Evolutionary conservation across 768 basidiomycete genomes (phyloP), one percentile per base, ranked within the genome.

Genomic region (Phylloporus sp.): DNA sequence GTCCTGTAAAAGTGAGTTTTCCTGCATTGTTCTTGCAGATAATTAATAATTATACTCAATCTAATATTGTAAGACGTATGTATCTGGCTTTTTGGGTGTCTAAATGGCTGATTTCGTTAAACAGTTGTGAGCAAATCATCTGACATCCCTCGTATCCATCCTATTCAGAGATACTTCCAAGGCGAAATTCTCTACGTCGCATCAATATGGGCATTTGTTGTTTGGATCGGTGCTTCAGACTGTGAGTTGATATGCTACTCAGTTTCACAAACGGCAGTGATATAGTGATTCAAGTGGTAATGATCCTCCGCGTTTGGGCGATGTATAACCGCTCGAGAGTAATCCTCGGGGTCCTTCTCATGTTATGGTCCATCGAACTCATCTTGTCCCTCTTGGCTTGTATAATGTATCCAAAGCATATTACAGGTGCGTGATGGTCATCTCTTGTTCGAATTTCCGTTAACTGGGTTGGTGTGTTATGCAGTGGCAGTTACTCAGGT

Each of bases 261-360:
- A 5, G 28, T 16, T 11, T 31, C 7, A 9, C 16, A n/a, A 5
- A n/a, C n/a, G 6, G n/a, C 34, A 5, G 6, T 5, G 15, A n/a
- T 28, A 32, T 12, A 12, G 2, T 13, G 23, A 26, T 18, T 38
- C 18, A 16, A 56, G 56, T 53, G 29, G 45, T 47, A 15, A 54
- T 57, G 52, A 47, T 54, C 8, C 41, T 57, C 23, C 48, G 56
- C 9, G 45, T 43, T 8, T 54, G 52, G 41, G 56, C 52, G 20
- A 53, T 57, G 49, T 54, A 50, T 13, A 42, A 54, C 28, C 45
- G 41, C 13, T 57, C 49, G 24, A 47, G 41, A 27, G 2, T 40
- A 13, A 39, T 57, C n/a, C 56, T 53, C 22, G 27, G 39, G 0
- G 5, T 43, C 5, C 45, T 55, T 5, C 45, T 55, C 28, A 38